These are phyloP conservation scores for Myxozyma kluyveri DNA, from an alignment of 805 yeast species.

Conservation along the genomic window DNA sequence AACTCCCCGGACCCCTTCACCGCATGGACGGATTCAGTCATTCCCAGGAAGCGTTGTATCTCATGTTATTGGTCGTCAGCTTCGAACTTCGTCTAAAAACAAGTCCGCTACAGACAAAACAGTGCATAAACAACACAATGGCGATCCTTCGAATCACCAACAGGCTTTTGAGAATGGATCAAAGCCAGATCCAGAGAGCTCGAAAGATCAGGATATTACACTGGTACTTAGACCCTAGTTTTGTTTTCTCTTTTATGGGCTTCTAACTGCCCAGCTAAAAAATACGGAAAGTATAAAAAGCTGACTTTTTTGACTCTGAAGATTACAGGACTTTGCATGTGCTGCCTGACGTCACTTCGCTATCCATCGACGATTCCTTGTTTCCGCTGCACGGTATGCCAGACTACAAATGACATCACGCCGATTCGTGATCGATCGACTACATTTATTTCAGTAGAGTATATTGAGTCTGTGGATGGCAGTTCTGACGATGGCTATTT, in stretches of 20 bases:
- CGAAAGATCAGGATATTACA: background rate
- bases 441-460: background rate
- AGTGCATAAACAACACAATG: background rate
- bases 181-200: background rate
- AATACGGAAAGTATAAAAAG: too few relatives aligned
- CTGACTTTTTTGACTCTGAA: background rate
- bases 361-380: conserved; percentile 31
- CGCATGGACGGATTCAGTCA: background rate
- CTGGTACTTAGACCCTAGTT: background rate
- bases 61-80: background rate
- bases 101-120: background rate
- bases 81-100: background rate
- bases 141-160: too few relatives aligned
- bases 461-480: conserved; percentile 6
- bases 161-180: too few relatives aligned
- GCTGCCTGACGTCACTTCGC: conserved; percentile 35
- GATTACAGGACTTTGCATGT: conserved; percentile 33
- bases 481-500: conserved; percentile 42
- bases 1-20: too few relatives aligned
- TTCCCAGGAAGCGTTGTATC: background rate
- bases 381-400: conserved; percentile 62
- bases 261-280: too few relatives aligned
- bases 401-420: conserved; percentile 32
- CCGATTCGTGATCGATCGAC: conserved; percentile 15
- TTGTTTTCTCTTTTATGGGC: background rate